phyloP scores from a whole-genome alignment of 352 stramenopile genomes.

The Salisapilia sapeloensis region DNA sequence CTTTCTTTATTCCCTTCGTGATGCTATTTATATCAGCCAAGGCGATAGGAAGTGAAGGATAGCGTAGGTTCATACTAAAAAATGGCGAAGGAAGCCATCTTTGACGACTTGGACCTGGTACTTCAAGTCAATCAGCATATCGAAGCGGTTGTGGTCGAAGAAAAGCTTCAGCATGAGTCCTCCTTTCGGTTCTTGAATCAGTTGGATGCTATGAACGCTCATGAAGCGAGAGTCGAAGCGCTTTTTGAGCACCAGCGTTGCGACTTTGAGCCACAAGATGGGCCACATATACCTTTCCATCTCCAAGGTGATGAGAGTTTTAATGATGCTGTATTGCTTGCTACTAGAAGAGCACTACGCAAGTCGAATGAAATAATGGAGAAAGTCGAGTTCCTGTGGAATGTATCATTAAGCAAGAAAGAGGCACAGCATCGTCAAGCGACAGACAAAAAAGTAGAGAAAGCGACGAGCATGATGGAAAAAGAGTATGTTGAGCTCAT shows the following conservation, averaged over 20 bases:
- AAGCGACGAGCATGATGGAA: constrained; percentile 13
- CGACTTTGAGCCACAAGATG: constrained; percentile 7
- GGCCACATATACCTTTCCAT: constrained; percentile 41
- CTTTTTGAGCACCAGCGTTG: constrained; percentile 56
- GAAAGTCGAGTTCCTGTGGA: constrained; percentile 45
- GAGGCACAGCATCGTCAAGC: constrained; percentile 5
- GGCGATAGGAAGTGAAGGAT: too few relatives aligned
- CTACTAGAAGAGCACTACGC: constrained; percentile 26
- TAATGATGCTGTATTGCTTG: constrained; percentile 38
- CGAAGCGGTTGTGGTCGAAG: constrained; percentile 12
- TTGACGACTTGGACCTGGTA: constrained; percentile 58
- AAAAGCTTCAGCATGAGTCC: constrained; percentile 2
- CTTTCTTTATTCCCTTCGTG: too few relatives aligned
- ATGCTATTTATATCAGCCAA: too few relatives aligned
- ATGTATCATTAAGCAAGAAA: constrained; percentile 28
- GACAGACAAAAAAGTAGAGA: neutral
- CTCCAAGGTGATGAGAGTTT: constrained; percentile 51
- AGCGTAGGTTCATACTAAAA: neutral
- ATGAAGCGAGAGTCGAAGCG: constrained; percentile 20
- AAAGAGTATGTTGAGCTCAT: constrained; percentile 51
- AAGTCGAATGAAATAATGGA: constrained; percentile 20
- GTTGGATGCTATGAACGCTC: constrained; percentile 21
- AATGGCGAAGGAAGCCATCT: constrained; percentile 34
- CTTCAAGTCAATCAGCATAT: constrained; percentile 57
- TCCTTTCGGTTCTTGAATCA: constrained; percentile 65